A percentile compares a stretch with the other conserved stretches of the same genome.
phyloP scores from a whole-genome alignment of 78 protist genomes.

The Chrysochromulina parva region DNA sequence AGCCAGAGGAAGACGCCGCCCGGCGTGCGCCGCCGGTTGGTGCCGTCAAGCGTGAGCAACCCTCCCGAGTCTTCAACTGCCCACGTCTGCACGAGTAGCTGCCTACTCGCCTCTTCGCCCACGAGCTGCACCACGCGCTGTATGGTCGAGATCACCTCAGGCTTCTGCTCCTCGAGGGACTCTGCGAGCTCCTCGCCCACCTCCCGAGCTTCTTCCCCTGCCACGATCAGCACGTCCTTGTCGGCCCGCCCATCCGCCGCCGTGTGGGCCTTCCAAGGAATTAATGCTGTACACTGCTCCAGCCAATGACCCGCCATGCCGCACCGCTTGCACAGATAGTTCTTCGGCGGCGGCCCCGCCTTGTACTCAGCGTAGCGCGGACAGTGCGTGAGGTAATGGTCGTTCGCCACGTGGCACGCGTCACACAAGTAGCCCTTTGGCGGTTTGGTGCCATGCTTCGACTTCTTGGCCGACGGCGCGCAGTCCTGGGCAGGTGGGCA shows the following conservation, averaged over 20 bases:
- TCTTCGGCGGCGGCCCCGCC: background rate
- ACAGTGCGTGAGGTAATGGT: no score
- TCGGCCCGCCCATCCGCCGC: no score
- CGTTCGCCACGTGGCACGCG: no score
- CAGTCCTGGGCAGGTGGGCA: no score
- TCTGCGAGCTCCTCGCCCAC: background rate
- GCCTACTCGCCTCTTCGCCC: background rate
- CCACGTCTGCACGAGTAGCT: background rate
- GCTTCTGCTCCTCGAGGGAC: background rate
- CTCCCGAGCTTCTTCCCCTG: background rate
- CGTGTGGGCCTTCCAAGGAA: no score
- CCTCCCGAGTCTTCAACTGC: background rate
- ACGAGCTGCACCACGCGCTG: background rate
- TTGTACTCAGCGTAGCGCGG: background rate
- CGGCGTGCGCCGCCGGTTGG: background rate
- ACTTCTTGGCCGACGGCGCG: no score
- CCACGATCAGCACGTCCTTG: background rate
- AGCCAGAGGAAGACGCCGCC: constrained; percentile 13
- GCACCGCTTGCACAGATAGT: background rate
- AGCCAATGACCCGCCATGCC: background rate
- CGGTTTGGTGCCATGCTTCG: no score
- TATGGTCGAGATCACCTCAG: background rate
- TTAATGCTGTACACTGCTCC: background rate
- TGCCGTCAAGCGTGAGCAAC: background rate
- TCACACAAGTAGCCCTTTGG: no score